Percentiles rank a stretch among this genome's conserved stretches.
phyloP scores from a whole-genome alignment of 306 rosid genomes.

The Pachyrhizus erosus region DNA sequence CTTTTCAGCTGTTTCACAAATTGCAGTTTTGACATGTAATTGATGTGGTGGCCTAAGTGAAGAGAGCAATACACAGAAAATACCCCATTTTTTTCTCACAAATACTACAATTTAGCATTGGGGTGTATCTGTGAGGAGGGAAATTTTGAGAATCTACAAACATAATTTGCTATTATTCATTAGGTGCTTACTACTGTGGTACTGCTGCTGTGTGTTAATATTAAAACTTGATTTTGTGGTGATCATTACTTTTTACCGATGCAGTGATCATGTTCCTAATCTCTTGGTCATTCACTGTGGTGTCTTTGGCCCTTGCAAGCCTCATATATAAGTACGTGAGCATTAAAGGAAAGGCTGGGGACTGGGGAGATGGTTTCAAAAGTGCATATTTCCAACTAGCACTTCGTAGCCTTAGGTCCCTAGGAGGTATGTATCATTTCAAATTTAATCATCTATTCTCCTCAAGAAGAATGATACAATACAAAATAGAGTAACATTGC shows the following conservation, averaged over 20 bases:
- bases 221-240: slow-evolving; percentile 30
- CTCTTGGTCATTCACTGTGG: slow-evolving; percentile 98
- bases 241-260: slow-evolving; percentile 43
- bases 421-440: slow-evolving; percentile 76
- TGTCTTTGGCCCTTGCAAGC: slow-evolving; percentile 94
- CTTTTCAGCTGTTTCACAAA: background rate
- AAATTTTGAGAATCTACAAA: background rate
- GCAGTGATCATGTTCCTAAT: slow-evolving; percentile 99
- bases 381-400: slow-evolving; percentile 99
- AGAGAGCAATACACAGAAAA: background rate
- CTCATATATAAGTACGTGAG: slow-evolving; percentile 95
- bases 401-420: slow-evolving; percentile 97
- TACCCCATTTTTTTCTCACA: background rate
- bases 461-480: slow-evolving; percentile 9
- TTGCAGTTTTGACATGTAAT: background rate
- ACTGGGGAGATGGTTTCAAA: slow-evolving; percentile 99
- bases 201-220: slow-evolving; percentile 1
- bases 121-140: background rate
- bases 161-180: slow-evolving; percentile 18
- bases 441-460: slow-evolving; percentile 25
- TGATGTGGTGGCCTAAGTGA: background rate
- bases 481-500: background rate
- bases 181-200: slow-evolving; percentile 21
- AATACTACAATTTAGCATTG: background rate
- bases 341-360: slow-evolving; percentile 98